A percentile compares a stretch with the other conserved stretches of the same genome.
Evolutionary conservation across 768 basidiomycete species (phyloP).

Genomic region (Boletus pseudo-olivaceus): DNA sequence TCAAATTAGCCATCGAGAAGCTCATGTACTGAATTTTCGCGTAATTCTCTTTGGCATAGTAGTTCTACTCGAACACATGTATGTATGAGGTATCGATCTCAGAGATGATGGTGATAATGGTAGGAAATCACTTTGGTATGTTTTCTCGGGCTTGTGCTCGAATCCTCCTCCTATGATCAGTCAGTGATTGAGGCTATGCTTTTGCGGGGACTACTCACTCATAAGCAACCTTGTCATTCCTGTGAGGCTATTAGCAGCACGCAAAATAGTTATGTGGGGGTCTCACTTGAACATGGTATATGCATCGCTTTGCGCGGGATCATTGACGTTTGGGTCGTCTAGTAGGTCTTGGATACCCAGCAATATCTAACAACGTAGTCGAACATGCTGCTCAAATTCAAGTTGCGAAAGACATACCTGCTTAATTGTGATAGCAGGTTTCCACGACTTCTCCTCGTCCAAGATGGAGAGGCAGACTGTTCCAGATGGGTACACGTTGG

Average conservation of each 20-base stretch:
- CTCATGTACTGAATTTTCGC: conserved; percentile 39
- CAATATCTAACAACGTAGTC: conserved; percentile 59
- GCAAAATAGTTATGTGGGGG: not conserved
- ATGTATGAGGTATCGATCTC: conserved; percentile 1
- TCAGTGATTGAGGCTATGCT: not conserved
- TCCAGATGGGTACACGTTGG: conserved; percentile 98
- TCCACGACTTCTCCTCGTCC: conserved; percentile 99
- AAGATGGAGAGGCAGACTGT: conserved; percentile 97
- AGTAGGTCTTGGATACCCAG: conserved; percentile 95
- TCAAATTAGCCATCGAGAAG: conserved; percentile 83
- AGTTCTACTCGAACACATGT: conserved; percentile 12
- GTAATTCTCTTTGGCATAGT: conserved; percentile 1
- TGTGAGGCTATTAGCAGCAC: conserved; percentile 29
- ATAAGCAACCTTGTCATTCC: conserved; percentile 92
- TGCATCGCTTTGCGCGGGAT: conserved; percentile 97
- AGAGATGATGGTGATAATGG: not conserved
- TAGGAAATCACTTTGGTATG: conserved; percentile 64
- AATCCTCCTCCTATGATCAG: conserved; percentile 61
- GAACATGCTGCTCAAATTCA: not conserved
- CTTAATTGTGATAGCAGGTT: conserved; percentile 98
- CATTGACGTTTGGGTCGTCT: conserved; percentile 93
- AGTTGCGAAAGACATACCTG: conserved; percentile 54
- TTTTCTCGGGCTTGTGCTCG: conserved; percentile 87
- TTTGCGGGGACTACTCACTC: conserved; percentile 54
- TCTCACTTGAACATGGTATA: conserved; percentile 98